A percentile compares a stretch with the other conserved stretches of the same genome.
Conservation (phyloP, 345 rosid genomes). For the Euphorbia tirucalli region DNA sequence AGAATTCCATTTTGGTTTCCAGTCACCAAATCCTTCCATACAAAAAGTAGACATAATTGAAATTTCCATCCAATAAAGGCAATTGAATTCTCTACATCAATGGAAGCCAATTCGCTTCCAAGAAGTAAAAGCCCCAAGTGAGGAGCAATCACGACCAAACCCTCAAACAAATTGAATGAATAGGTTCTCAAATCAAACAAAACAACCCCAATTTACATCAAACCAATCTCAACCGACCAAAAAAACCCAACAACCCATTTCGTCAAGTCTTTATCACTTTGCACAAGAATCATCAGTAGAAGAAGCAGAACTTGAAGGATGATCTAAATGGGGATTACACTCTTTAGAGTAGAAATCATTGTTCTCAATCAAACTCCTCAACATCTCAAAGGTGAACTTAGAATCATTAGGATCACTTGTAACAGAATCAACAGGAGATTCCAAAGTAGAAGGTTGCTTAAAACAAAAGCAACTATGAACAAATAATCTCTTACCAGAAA, state of each 20-base stretch:
- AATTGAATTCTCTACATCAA: neutral
- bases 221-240: neutral
- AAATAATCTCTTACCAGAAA: conserved; percentile 10
- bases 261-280: neutral
- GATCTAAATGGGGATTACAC: conserved; percentile 42
- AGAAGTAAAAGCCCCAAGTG: too few relatives aligned
- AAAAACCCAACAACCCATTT: neutral
- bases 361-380: conserved; percentile 43
- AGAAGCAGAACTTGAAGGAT: neutral
- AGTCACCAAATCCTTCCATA: neutral
- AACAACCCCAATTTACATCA: neutral
- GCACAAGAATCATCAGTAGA: neutral
- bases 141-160: too few relatives aligned
- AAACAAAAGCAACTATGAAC: conserved; percentile 33
- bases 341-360: conserved; percentile 54
- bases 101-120: conserved; percentile 1
- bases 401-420: conserved; percentile 52
- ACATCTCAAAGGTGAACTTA: conserved; percentile 40
- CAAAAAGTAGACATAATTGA: neutral
- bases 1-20: neutral
- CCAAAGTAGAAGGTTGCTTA: conserved; percentile 24
- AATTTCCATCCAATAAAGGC: neutral
- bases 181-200: neutral
- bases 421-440: conserved; percentile 34
- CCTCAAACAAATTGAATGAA: too few relatives aligned